A percentile compares a stretch with the other conserved stretches of the same genome.
Evolutionary conservation across 2,329 filamentous ascomycete genomes (phyloP).

Genomic region (Fonsecaea monophora): DNA sequence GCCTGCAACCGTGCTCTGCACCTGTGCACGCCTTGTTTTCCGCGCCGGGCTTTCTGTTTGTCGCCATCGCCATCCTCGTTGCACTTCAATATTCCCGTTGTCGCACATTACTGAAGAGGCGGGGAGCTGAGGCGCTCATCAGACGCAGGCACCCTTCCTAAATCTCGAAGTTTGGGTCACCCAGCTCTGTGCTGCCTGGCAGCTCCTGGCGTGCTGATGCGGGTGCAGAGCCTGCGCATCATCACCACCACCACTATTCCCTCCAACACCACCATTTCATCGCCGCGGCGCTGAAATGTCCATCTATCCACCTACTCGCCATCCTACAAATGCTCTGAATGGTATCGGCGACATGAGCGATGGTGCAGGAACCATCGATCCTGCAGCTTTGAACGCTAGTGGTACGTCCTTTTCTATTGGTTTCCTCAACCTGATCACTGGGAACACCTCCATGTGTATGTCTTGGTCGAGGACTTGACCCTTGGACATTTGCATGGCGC

Average conservation of each 20-base stretch:
- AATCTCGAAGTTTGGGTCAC: constrained; percentile 32
- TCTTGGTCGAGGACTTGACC: constrained; percentile 19
- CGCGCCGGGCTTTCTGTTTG: constrained; percentile 14
- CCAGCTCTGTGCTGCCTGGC: constrained; percentile 35
- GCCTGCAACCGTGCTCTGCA: constrained; percentile 14
- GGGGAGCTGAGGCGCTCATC: constrained; percentile 27
- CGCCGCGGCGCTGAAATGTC: constrained; percentile 38
- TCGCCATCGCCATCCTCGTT: constrained; percentile 30
- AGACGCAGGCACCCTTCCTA: constrained; percentile 36
- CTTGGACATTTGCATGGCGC: constrained; percentile 1
- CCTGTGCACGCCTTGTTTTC: constrained; percentile 27
- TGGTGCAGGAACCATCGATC: constrained; percentile 89
- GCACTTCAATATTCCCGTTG: constrained; percentile 31
- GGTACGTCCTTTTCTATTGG: constrained; percentile 59
- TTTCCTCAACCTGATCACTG: constrained; percentile 15
- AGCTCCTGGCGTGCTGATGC: constrained; percentile 37
- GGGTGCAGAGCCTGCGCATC: constrained; percentile 36
- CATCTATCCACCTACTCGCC: constrained; percentile 56
- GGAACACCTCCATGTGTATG: constrained; percentile 11
- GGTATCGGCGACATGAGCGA: constrained; percentile 63
- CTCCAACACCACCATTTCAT: constrained; percentile 27
- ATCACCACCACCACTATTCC: constrained; percentile 28
- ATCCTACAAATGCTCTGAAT: constrained; percentile 68
- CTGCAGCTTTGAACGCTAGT: constrained; percentile 80
- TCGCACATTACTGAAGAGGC: constrained; percentile 29